Evolutionary conservation across 2,329 filamentous ascomycete genomes (phyloP).

Genomic region (Cercospora sojina): DNA sequence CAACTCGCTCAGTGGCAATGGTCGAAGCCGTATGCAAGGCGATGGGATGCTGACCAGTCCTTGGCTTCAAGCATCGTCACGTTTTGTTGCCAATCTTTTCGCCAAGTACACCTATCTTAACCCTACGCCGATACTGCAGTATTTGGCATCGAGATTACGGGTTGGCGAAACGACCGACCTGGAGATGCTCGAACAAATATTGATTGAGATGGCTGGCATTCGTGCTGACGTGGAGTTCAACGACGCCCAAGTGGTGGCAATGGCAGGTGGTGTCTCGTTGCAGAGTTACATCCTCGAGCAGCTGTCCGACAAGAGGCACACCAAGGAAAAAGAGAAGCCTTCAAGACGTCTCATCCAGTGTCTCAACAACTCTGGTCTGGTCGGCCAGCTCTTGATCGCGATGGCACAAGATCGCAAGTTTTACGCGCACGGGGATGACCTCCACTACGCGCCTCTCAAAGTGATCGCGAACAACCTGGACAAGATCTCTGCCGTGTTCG

Average conservation of each 20-base stretch:
- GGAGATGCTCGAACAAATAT: constrained; percentile 85
- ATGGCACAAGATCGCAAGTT: constrained; percentile 86
- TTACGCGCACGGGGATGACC: constrained; percentile 73
- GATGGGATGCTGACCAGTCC: constrained; percentile 76
- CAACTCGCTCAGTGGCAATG: constrained; percentile 62
- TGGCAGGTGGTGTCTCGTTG: constrained; percentile 80
- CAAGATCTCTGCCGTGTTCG: constrained; percentile 80
- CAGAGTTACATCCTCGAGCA: constrained; percentile 77
- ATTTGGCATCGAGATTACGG: constrained; percentile 80
- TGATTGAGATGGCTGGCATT: constrained; percentile 91
- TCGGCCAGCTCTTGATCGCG: constrained; percentile 79
- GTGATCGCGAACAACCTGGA: constrained; percentile 84
- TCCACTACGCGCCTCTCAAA: constrained; percentile 79
- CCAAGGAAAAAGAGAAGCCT: constrained; percentile 54
- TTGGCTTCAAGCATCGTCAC: constrained; percentile 86
- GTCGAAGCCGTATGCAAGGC: constrained; percentile 59
- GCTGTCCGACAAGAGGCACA: constrained; percentile 77
- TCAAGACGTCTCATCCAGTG: constrained; percentile 78
- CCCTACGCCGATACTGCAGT: constrained; percentile 80
- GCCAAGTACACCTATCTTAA: constrained; percentile 82
- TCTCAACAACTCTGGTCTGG: constrained; percentile 73
- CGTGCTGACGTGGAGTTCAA: constrained; percentile 84
- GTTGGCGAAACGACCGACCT: constrained; percentile 84
- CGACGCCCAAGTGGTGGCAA: constrained; percentile 79
- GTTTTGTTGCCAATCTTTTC: constrained; percentile 89